phyloP scores from a whole-genome alignment of 148 eudicot genomes.

The Rhododendron griersonianum region DNA sequence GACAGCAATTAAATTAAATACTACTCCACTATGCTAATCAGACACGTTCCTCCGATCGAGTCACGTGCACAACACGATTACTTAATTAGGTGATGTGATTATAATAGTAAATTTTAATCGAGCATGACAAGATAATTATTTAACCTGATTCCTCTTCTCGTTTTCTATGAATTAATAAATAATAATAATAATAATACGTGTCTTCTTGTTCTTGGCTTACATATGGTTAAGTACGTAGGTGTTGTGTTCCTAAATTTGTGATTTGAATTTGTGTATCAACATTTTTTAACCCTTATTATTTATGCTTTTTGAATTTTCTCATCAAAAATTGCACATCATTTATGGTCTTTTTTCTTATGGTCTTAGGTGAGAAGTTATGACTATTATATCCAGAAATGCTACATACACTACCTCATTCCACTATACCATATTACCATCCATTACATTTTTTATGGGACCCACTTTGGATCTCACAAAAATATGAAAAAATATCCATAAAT shows the following conservation, averaged over 20 bases:
- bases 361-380: too few species aligned
- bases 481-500: too few species aligned
- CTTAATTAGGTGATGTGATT: neutral
- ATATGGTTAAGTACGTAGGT: neutral
- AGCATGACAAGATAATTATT: neutral
- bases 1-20: neutral
- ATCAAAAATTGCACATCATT: neutral
- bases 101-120: neutral
- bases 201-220: neutral
- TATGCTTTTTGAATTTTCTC: neutral
- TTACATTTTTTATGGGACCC: too few species aligned
- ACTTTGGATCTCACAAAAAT: too few species aligned
- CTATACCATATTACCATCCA: too few species aligned
- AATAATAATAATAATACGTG: neutral
- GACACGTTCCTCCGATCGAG: neutral
- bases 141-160: neutral
- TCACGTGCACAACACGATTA: neutral
- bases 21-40: too few species aligned
- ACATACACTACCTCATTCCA: too few species aligned
- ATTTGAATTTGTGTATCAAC: neutral
- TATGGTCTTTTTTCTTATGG: too few species aligned
- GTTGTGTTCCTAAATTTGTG: neutral
- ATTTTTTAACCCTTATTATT: neutral
- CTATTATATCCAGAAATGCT: too few species aligned
- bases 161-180: neutral